phyloP scores from a whole-genome alignment of 106 monocot species.

The Xerophyta viscosa region DNA sequence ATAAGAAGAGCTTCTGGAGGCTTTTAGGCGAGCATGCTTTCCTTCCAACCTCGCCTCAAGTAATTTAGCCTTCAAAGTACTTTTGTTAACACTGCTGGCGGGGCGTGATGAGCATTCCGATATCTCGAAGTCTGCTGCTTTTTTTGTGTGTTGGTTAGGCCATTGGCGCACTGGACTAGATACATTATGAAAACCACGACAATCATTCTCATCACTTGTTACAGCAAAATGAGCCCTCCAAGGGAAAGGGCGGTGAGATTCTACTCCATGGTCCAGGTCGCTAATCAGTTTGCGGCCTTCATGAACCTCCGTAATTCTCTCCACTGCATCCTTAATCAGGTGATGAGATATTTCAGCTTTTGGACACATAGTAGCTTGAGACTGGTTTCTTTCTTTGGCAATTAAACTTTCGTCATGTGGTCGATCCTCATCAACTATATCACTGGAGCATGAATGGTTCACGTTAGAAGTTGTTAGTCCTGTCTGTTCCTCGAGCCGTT shows the following conservation, averaged over 20 bases:
- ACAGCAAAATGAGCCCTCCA: conserved; percentile 11
- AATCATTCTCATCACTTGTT: conserved; percentile 8
- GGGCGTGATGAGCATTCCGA: conserved; percentile 38
- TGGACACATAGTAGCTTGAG: neutral
- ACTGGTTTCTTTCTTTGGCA: conserved; percentile 3
- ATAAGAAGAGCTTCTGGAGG: conserved; percentile 20
- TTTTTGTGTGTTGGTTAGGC: conserved; percentile 13
- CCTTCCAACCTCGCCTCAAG: conserved; percentile 85
- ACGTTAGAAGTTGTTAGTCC: neutral
- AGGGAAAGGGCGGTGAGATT: conserved; percentile 3
- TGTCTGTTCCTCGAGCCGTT: neutral
- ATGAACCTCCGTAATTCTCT: conserved; percentile 8
- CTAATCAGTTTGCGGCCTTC: conserved; percentile 5
- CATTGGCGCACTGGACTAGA: conserved; percentile 26
- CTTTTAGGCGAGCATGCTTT: conserved; percentile 49
- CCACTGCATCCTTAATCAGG: neutral
- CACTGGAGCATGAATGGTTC: conserved; percentile 2
- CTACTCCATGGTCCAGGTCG: conserved; percentile 1
- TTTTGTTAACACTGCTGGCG: conserved; percentile 32
- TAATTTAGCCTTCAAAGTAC: conserved; percentile 77
- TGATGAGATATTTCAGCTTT: too few species aligned
- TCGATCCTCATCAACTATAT: conserved; percentile 1
- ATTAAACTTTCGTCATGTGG: neutral
- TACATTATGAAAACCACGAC: conserved; percentile 16
- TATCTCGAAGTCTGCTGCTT: conserved; percentile 25